Conservation (phyloP, 306 rosid genomes). For the Begonia fuchsioides region DNA sequence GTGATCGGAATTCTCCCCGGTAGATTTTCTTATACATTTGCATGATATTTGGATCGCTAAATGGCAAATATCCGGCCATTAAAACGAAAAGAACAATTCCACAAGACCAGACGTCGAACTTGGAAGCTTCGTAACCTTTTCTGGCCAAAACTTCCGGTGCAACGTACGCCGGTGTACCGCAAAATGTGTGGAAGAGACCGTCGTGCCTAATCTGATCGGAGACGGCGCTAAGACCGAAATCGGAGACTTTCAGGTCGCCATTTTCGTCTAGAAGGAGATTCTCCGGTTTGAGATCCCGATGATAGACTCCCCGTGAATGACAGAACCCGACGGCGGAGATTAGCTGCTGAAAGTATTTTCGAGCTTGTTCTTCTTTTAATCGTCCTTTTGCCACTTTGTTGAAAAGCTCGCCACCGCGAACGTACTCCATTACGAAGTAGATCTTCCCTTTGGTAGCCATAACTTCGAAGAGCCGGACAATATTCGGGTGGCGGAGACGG, state of each 20-base stretch:
- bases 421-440: constrained; percentile 48
- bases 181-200: constrained; percentile 47
- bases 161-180: constrained; percentile 55
- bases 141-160: constrained; percentile 42
- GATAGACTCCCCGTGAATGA: constrained; percentile 42
- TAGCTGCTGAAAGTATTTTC: constrained; percentile 46
- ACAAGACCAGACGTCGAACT: constrained; percentile 52
- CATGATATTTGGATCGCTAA: constrained; percentile 27
- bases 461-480: constrained; percentile 46
- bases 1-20: constrained; percentile 32
- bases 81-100: constrained; percentile 35
- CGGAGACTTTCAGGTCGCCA: constrained; percentile 49
- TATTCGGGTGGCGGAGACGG: constrained; percentile 49
- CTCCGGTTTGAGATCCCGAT: constrained; percentile 46
- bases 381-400: constrained; percentile 35
- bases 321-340: constrained; percentile 43
- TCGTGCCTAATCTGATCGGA: constrained; percentile 42
- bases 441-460: constrained; percentile 53
- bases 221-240: constrained; percentile 45
- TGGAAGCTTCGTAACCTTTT: constrained; percentile 36
- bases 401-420: constrained; percentile 49
- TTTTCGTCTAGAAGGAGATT: constrained; percentile 34
- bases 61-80: constrained; percentile 41
- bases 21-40: constrained; percentile 42
- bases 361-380: constrained; percentile 26